Percentiles rank a stretch among this genome's conserved stretches.
These are phyloP conservation scores for Calonectria pseudoreteaudii DNA, from an alignment of 2,329 filamentous ascomycete genomes.

Conservation along the genomic window DNA sequence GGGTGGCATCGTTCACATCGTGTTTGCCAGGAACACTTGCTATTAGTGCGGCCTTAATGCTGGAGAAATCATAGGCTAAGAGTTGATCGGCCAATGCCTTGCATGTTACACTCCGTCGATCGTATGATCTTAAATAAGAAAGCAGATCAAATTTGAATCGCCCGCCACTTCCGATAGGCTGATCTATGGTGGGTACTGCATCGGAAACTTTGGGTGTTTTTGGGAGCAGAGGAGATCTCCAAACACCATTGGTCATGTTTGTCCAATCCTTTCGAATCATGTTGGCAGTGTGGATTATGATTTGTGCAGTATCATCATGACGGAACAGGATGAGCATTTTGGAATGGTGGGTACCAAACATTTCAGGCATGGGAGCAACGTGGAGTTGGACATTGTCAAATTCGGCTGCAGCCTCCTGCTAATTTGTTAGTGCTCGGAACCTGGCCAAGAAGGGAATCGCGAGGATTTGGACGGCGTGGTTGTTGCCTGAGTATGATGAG, in stretches of 20 bases:
- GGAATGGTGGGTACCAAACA: slow-evolving; percentile 86
- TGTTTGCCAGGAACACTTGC: slow-evolving; percentile 82
- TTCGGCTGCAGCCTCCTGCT: slow-evolving; percentile 69
- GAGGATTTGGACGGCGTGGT: not conserved
- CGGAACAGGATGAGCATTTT: slow-evolving; percentile 90
- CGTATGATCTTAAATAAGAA: slow-evolving; percentile 78
- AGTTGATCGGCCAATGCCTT: slow-evolving; percentile 69
- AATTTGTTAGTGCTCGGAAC: not conserved
- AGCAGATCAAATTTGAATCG: slow-evolving; percentile 83
- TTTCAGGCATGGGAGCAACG: slow-evolving; percentile 82
- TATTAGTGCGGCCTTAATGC: slow-evolving; percentile 77
- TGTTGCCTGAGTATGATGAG: not conserved
- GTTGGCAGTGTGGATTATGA: slow-evolving; percentile 90
- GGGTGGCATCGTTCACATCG: slow-evolving; percentile 56
- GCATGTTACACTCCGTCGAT: slow-evolving; percentile 65
- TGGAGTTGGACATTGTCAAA: slow-evolving; percentile 78
- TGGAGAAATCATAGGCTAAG: slow-evolving; percentile 74
- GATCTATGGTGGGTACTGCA: slow-evolving; percentile 8
- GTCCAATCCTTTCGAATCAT: slow-evolving; percentile 91
- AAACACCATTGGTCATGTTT: slow-evolving; percentile 88
- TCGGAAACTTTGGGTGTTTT: slow-evolving; percentile 38
- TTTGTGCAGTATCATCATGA: slow-evolving; percentile 80
- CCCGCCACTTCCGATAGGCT: slow-evolving; percentile 66
- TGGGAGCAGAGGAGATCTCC: slow-evolving; percentile 80
- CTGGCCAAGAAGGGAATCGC: too few relatives aligned